A percentile compares a stretch with the other conserved stretches of the same genome.
These are phyloP conservation scores for Vaccinium myrtillus DNA, from an alignment of 148 eudicot species.

Conservation along the genomic window DNA sequence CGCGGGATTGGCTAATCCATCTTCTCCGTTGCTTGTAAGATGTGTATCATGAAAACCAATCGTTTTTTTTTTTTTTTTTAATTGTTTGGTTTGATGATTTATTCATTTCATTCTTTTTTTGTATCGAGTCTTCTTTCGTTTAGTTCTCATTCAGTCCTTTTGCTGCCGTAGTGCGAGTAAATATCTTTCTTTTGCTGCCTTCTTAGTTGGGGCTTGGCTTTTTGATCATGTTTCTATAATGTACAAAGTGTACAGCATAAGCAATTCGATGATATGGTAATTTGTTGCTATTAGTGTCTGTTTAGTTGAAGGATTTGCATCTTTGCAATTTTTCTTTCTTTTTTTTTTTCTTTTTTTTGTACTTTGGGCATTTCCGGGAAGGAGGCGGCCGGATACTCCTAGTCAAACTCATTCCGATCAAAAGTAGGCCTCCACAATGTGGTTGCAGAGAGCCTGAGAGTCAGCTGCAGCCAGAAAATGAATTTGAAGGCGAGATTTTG, in stretches of 20 bases:
- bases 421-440: neutral
- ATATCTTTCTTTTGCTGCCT: slow-evolving; percentile 11
- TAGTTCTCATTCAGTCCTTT: neutral
- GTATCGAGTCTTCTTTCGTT: slow-evolving; percentile 6
- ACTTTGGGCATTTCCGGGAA: too few relatives aligned
- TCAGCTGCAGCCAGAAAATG: too few relatives aligned
- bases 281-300: neutral
- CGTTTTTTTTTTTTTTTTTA: neutral
- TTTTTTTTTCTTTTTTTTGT: neutral
- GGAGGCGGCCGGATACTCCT: too few relatives aligned
- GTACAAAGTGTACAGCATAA: slow-evolving; percentile 18
- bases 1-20: slow-evolving; percentile 27
- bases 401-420: neutral
- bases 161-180: neutral
- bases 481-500: too few relatives aligned
- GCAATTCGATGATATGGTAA: neutral
- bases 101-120: slow-evolving; percentile 41
- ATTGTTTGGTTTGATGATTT: neutral
- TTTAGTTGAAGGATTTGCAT: neutral
- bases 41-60: slow-evolving; percentile 24
- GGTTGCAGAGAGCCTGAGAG: neutral
- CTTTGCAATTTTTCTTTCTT: neutral
- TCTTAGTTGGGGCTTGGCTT: slow-evolving; percentile 6
- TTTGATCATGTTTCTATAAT: neutral
- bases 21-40: slow-evolving; percentile 32